Evolutionary conservation across 2,329 filamentous ascomycete species (phyloP).

Genomic region (Coleophoma eucalyptorum): DNA sequence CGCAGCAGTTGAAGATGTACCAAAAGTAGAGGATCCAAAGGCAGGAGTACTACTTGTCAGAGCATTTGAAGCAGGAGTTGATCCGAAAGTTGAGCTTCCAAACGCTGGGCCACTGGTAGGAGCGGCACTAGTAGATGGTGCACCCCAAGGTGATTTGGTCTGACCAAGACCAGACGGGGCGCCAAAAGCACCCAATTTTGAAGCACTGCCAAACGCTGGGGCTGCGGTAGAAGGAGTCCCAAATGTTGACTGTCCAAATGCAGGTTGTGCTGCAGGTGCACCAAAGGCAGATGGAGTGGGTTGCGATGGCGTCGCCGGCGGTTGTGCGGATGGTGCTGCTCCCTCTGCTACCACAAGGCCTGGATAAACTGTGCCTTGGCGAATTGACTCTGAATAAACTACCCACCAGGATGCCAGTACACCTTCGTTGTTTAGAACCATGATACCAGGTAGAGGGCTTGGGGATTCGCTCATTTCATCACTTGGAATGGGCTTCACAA

Average conservation of each 20-base stretch:
- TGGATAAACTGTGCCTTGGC: conserved; percentile 67
- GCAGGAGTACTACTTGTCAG: conserved; percentile 33
- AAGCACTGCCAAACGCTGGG: conserved; percentile 26
- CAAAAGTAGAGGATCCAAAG: conserved; percentile 47
- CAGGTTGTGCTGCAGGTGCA: conserved; percentile 14
- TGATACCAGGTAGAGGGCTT: conserved; percentile 76
- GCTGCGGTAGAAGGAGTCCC: conserved; percentile 23
- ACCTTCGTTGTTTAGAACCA: conserved; percentile 86
- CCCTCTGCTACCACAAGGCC: conserved; percentile 51
- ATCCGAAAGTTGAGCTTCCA: conserved; percentile 20
- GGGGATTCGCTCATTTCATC: conserved; percentile 78
- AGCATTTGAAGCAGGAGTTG: conserved; percentile 6
- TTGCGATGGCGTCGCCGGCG: conserved; percentile 16
- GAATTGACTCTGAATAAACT: conserved; percentile 83
- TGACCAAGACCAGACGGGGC: conserved; percentile 40
- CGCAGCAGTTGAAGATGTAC: conserved; percentile 17
- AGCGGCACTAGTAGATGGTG: conserved; percentile 24
- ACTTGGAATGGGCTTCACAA: conserved; percentile 70
- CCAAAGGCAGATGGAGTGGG: conserved; percentile 24
- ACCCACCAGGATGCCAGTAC: conserved; percentile 86
- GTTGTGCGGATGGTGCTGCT: conserved; percentile 9
- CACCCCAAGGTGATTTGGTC: conserved; percentile 48
- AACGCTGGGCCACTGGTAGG: conserved; percentile 11
- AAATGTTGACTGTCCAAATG: conserved; percentile 34
- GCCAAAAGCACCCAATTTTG: conserved; percentile 27